A percentile compares a stretch with the other conserved stretches of the same genome.
Conservation (phyloP, 2,329 filamentous ascomycete species). For the Colletotrichum truncatum region DNA sequence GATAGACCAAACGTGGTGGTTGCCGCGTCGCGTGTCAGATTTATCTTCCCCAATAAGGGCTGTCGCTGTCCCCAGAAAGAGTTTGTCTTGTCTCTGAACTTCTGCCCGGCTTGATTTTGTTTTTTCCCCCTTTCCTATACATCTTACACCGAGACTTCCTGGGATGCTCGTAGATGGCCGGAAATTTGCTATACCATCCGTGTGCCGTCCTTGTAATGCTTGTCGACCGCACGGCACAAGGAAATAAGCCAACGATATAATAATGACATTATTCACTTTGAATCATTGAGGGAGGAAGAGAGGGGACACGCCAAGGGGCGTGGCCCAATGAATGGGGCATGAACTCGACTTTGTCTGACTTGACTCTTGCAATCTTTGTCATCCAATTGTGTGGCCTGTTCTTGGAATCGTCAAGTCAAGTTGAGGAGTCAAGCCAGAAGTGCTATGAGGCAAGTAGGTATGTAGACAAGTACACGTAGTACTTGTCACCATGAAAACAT, state of each 20-base stretch:
- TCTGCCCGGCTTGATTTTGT: neutral
- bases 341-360: neutral
- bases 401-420: neutral
- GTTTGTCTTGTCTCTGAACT: neutral
- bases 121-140: neutral
- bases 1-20: neutral
- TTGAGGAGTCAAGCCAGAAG: neutral
- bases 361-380: conserved; percentile 10
- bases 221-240: neutral
- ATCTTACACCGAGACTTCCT: neutral
- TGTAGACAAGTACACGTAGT: no score
- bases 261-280: conserved; percentile 6
- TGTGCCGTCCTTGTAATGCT: neutral
- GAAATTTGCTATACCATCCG: conserved; percentile 22
- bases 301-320: neutral
- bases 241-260: neutral
- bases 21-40: conserved; percentile 27
- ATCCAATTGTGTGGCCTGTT: neutral
- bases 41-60: neutral
- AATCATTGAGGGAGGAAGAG: neutral
- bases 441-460: neutral
- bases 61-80: neutral
- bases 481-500: no score
- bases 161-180: conserved; percentile 14
- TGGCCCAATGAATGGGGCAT: neutral